phyloP scores from a whole-genome alignment of 371 early-diverging fungal species.

The Entomophthora muscae region DNA sequence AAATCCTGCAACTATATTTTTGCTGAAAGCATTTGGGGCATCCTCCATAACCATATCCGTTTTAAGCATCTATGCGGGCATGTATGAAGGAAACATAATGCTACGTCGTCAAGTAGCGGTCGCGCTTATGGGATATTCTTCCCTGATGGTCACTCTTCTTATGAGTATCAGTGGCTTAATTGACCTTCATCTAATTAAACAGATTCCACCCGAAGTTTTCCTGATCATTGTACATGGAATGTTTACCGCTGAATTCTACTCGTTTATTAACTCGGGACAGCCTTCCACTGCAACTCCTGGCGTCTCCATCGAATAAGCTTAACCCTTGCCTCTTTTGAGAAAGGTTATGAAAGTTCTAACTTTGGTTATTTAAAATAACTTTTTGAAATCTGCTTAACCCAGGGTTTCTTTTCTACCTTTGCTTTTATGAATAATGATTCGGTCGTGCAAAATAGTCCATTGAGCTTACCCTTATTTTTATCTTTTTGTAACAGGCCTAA shows the following conservation, averaged over 20 bases:
- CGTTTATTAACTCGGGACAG: not conserved
- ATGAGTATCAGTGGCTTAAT: not conserved
- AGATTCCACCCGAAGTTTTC: not conserved
- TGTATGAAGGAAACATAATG: not conserved
- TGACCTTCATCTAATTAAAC: not conserved
- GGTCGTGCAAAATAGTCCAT: too few species aligned
- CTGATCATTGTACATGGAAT: conserved; percentile 7
- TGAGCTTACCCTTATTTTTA: too few species aligned
- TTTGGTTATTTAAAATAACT: too few species aligned
- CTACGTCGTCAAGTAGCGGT: conserved; percentile 7
- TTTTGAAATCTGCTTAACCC: too few species aligned
- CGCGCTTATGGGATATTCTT: conserved; percentile 7
- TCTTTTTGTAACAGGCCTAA: too few species aligned
- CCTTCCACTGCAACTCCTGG: conserved; percentile 2
- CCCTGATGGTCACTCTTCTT: conserved; percentile 7
- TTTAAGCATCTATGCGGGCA: conserved; percentile 1
- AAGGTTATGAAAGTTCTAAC: not conserved
- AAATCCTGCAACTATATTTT: conserved; percentile 1
- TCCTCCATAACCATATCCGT: not conserved
- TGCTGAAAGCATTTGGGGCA: not conserved
- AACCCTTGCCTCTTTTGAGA: not conserved
- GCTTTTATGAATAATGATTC: too few species aligned
- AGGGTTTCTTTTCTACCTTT: too few species aligned
- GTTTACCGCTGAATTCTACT: conserved; percentile 5
- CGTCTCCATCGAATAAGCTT: not conserved